Conservation (phyloP, 176 grass and related monocot species). For the Elaeis guineensis region DNA sequence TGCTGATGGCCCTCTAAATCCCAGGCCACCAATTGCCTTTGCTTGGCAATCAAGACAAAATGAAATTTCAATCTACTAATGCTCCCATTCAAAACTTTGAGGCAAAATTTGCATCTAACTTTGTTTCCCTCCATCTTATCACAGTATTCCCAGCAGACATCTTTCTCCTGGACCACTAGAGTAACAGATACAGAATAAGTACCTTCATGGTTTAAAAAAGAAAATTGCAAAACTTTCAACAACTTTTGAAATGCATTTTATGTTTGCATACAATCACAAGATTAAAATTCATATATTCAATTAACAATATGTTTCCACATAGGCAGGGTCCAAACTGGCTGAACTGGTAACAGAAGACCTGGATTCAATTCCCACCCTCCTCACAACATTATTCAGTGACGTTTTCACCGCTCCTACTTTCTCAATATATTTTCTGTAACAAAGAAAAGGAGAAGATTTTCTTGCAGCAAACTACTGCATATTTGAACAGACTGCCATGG, state of each 20-base stretch:
- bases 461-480: no score
- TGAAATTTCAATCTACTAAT: slow-evolving; percentile 94
- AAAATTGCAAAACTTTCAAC: background rate
- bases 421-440: no score
- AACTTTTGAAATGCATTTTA: background rate
- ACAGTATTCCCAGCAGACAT: slow-evolving; percentile 92
- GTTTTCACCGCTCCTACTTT: no score
- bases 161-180: slow-evolving; percentile 73
- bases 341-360: no score
- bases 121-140: slow-evolving; percentile 95
- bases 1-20: slow-evolving; percentile 49
- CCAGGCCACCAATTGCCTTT: slow-evolving; percentile 64
- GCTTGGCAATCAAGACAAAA: slow-evolving; percentile 64
- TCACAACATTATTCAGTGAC: no score
- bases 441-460: no score
- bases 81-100: slow-evolving; percentile 80
- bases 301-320: no score
- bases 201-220: background rate
- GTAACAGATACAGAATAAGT: slow-evolving; percentile 1
- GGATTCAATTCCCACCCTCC: no score
- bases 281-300: no score
- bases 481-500: no score
- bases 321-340: no score
- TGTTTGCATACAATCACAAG: no score
- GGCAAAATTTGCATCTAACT: slow-evolving; percentile 81